Evolutionary conservation across 805 yeast species (phyloP).

Genomic region (Wickerhamomyces xylosicus): DNA sequence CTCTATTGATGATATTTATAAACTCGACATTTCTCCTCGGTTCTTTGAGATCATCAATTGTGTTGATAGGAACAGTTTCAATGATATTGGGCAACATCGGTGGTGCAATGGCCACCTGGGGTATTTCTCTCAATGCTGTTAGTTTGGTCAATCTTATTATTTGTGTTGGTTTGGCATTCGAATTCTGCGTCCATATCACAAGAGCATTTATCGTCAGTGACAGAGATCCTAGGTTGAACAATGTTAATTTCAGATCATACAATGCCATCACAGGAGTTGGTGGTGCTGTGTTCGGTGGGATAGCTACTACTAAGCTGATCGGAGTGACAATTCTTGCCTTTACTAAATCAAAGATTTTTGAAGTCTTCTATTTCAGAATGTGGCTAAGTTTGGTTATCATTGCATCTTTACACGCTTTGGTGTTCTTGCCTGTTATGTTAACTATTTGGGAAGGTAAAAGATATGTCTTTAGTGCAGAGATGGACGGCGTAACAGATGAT

Average conservation of each 20-base stretch:
- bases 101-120: conserved; percentile 70
- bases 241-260: conserved; percentile 25
- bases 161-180: conserved; percentile 91
- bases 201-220: conserved; percentile 49
- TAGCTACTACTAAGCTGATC: conserved; percentile 78
- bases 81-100: conserved; percentile 65
- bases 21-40: conserved; percentile 56
- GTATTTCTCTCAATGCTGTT: conserved; percentile 77
- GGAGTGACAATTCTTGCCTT: conserved; percentile 85
- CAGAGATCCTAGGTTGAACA: conserved; percentile 22
- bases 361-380: conserved; percentile 88
- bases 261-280: conserved; percentile 74
- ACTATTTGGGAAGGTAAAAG: conserved; percentile 54
- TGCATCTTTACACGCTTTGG: conserved; percentile 71
- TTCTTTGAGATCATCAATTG: conserved; percentile 46
- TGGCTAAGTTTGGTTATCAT: conserved; percentile 74
- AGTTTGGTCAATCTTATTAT: conserved; percentile 82
- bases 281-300: conserved; percentile 83
- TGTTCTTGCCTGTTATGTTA: conserved; percentile 68
- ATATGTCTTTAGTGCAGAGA: conserved; percentile 29
- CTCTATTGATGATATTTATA: conserved; percentile 39
- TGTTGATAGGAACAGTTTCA: conserved; percentile 46
- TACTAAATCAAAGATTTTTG: conserved; percentile 80
- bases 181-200: conserved; percentile 82
- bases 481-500: conserved; percentile 23